Base-by-base conservation (phyloP, 352 stramenopile species). In the Aphanomyces euteiches region DNA sequence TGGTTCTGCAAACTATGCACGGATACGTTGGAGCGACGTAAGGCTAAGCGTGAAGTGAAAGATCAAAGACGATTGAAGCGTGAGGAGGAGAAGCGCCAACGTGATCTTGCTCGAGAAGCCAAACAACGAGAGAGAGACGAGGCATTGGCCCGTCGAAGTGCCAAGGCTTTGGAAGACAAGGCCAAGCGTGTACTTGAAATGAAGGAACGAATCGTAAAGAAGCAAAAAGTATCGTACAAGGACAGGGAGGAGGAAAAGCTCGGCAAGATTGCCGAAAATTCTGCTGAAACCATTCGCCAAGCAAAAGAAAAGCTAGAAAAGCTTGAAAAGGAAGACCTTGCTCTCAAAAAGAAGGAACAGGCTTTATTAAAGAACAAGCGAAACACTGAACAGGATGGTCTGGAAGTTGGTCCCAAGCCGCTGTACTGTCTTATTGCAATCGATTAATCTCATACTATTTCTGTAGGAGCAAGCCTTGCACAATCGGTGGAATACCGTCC, bases 211-310 rank as follows among this genome's bases (percentile, higher is more conserved):
- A 93, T 95, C 53, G 73, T 93, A 7, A 93, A 85, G 56, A 79
- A 82, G 60, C 90, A 92, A 76, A 95, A 95, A 72, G 80, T 95
- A 78, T 92, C 92, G 75, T 95, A 93, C 74, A 93, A 93, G 74
- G 87, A 93, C 68, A 90, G 93, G 63, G 87, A 95, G 57, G 87
- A 95, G 48, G 87, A 95, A 56, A 95, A 87, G 48, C 77, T 95
- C 17, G 87, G 87, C 19, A 87, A 80, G 56, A 72, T 95, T 0
- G 87, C 87, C 0, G 87, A 95, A 60, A 79, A 93, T 64, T 77
- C 93, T 7, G 84, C 79, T n/a, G 79, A 91, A 67, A 92, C 84
- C 0, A 84, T 95, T 21, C 82, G 85, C 7, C 48, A 77, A 5
- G 77, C 84, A 1, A 95, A 94, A 63, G 88, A 95, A 45, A 87